These are phyloP conservation scores for Pseudoperonospora humuli DNA, from an alignment of 352 stramenopile species.

Conservation along the genomic window DNA sequence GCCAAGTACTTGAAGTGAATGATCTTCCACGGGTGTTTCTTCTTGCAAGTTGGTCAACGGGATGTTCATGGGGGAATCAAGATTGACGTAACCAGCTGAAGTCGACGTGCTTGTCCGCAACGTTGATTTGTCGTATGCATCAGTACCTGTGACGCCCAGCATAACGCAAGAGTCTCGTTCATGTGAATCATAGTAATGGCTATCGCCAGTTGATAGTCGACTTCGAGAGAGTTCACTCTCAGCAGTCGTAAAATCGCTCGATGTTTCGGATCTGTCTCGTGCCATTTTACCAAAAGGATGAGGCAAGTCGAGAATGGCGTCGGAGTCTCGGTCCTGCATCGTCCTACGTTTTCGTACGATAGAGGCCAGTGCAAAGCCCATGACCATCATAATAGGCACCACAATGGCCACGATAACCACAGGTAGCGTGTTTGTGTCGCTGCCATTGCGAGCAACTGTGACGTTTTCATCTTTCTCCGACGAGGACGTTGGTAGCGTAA, in stretches of 20 bases:
- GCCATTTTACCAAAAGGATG: slow-evolving; percentile 17
- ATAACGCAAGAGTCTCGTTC: slow-evolving; percentile 11
- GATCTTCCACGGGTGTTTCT: slow-evolving; percentile 2
- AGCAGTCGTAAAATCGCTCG: slow-evolving; percentile 15
- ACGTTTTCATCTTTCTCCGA: slow-evolving; percentile 5
- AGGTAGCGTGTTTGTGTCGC: slow-evolving; percentile 1
- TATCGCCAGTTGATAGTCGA: slow-evolving; percentile 9
- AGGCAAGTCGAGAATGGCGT: slow-evolving; percentile 18
- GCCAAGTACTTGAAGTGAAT: slow-evolving; percentile 15
- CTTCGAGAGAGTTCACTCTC: slow-evolving; percentile 26
- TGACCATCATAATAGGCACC: slow-evolving; percentile 8
- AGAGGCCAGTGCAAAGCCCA: slow-evolving; percentile 12
- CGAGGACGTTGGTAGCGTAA: neutral
- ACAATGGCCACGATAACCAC: slow-evolving; percentile 19
- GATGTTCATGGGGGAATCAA: slow-evolving; percentile 7
- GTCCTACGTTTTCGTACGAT: slow-evolving; percentile 11
- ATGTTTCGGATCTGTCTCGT: slow-evolving; percentile 16
- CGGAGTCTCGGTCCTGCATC: slow-evolving; percentile 14
- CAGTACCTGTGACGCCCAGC: slow-evolving; percentile 6
- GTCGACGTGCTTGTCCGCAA: neutral
- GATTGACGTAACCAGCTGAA: slow-evolving; percentile 14
- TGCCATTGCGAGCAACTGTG: neutral
- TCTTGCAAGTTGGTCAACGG: slow-evolving; percentile 1
- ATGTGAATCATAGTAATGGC: slow-evolving; percentile 4
- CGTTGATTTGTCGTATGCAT: slow-evolving; percentile 1